Percentiles rank a stretch among this genome's conserved stretches.
These are phyloP conservation scores for Pseudocercospora pini-densiflorae DNA, from an alignment of 2,329 filamentous ascomycete species.

Conservation along the genomic window DNA sequence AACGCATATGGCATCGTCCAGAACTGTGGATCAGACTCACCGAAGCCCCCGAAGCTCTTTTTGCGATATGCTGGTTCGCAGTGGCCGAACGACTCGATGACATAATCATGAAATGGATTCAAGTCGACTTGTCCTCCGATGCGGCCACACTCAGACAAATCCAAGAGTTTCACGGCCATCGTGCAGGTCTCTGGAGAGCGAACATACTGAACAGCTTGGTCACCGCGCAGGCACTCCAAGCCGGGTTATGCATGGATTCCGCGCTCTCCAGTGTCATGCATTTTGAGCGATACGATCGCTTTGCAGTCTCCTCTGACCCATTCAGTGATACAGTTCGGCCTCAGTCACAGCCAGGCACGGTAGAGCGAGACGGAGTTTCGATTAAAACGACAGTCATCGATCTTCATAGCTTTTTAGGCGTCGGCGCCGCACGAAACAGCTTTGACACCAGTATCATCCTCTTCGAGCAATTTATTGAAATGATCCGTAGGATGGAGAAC, in stretches of 20 bases:
- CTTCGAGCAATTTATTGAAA: background rate
- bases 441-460: background rate
- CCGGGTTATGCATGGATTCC: background rate
- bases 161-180: background rate
- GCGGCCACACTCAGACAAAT: background rate
- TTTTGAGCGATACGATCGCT: too few species aligned
- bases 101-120: slow-evolving; percentile 1
- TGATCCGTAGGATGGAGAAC: background rate
- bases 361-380: background rate
- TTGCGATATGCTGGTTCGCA: background rate
- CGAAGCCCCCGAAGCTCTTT: background rate
- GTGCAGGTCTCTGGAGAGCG: background rate
- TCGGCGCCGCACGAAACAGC: background rate
- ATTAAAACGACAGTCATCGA: background rate
- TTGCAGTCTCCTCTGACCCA: too few species aligned
- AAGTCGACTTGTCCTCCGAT: background rate
- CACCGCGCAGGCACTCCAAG: background rate
- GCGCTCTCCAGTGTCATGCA: background rate
- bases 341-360: background rate
- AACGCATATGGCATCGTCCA: background rate
- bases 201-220: background rate
- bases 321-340: background rate
- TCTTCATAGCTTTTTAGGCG: background rate
- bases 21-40: background rate
- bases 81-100: background rate